Percentiles rank a stretch among this genome's conserved stretches.
Evolutionary conservation across 1,284 basidiomycete genomes (phyloP).

Genomic region (Puccinia horiana): DNA sequence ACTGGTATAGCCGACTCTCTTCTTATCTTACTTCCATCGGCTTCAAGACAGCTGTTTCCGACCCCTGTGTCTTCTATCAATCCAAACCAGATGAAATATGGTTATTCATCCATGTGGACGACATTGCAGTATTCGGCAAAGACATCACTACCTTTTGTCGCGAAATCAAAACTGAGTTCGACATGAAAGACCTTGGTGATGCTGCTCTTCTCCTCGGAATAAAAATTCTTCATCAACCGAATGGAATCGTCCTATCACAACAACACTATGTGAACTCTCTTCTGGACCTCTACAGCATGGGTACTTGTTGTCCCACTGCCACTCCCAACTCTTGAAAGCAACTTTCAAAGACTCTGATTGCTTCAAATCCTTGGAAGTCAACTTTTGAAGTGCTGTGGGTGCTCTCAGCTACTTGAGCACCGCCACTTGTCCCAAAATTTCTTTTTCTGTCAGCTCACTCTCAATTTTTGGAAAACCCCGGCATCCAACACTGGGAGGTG

Average conservation of each 20-base stretch:
- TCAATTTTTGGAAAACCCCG: slow-evolving; percentile 22
- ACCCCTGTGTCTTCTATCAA: slow-evolving; percentile 12
- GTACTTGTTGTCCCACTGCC: background rate
- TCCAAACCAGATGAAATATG: background rate
- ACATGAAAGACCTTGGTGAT: background rate
- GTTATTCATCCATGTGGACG: slow-evolving; percentile 13
- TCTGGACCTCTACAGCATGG: background rate
- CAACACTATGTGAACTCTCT: background rate
- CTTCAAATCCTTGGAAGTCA: background rate
- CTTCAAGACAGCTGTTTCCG: background rate
- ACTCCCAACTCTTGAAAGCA: background rate
- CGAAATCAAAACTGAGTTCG: background rate
- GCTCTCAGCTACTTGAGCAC: background rate
- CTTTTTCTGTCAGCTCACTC: background rate
- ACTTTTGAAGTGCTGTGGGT: slow-evolving; percentile 16
- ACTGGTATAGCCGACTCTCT: no score
- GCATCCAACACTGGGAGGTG: slow-evolving; percentile 17
- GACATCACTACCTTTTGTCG: background rate
- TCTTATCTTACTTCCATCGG: background rate
- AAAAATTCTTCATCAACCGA: background rate
- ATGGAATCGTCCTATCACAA: no score
- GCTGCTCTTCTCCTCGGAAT: background rate
- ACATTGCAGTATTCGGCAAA: background rate
- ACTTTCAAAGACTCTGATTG: background rate
- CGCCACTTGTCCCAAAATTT: slow-evolving; percentile 7